These are phyloP conservation scores for Murraya koenigii DNA, from an alignment of 345 rosid species.

Conservation along the genomic window DNA sequence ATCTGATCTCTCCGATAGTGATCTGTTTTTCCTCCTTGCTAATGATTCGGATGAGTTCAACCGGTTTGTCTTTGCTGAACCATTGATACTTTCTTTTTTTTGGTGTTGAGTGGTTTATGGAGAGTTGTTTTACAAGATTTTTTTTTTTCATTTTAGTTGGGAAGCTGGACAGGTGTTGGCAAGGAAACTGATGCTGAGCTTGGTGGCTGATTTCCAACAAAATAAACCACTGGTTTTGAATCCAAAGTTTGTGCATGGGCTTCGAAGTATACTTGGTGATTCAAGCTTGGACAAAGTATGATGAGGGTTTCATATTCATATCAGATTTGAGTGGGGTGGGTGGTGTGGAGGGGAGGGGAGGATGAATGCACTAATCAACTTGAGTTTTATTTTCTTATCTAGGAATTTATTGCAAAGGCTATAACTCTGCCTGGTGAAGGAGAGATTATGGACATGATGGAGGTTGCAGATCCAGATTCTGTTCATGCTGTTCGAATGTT, in stretches of 20 bases:
- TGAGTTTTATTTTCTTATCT: slow-evolving; percentile 18
- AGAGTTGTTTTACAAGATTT: slow-evolving; percentile 4
- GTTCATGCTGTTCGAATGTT: slow-evolving; percentile 90
- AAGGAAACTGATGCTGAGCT: slow-evolving; percentile 83
- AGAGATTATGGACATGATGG: slow-evolving; percentile 99
- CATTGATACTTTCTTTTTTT: not conserved
- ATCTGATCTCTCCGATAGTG: slow-evolving; percentile 72
- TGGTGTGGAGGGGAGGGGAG: not conserved
- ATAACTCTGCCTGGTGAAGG: slow-evolving; percentile 91
- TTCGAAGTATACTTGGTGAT: slow-evolving; percentile 69
- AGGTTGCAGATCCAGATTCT: slow-evolving; percentile 97
- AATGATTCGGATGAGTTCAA: slow-evolving; percentile 94
- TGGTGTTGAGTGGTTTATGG: slow-evolving; percentile 9
- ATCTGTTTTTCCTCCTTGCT: slow-evolving; percentile 92
- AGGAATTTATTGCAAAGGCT: slow-evolving; percentile 95
- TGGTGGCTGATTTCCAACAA: slow-evolving; percentile 83
- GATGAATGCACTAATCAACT: not conserved
- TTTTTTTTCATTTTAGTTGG: slow-evolving; percentile 59
- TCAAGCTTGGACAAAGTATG: slow-evolving; percentile 79
- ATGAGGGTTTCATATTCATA: not conserved
- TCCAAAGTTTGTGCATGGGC: slow-evolving; percentile 74
- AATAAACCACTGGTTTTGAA: slow-evolving; percentile 61
- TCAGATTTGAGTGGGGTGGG: not conserved
- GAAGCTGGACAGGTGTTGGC: slow-evolving; percentile 96
- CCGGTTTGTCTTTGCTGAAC: slow-evolving; percentile 53